Percentiles rank a stretch among this genome's conserved stretches.
Evolutionary conservation across 1,284 basidiomycete genomes (phyloP).

Genomic region (Ustilago nuda): DNA sequence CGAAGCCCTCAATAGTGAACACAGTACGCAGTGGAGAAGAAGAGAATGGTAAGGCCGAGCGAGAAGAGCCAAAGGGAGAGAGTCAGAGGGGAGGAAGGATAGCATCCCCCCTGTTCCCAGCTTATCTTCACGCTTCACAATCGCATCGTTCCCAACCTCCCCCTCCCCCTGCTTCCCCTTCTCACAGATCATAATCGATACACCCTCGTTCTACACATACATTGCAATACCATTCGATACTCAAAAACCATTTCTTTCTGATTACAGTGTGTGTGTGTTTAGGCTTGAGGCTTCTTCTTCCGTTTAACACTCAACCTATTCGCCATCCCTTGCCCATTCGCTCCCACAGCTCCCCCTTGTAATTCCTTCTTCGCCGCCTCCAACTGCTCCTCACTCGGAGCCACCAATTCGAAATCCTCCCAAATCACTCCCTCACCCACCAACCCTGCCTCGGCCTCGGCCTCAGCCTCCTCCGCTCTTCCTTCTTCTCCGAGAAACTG

Average conservation of each 20-base stretch:
- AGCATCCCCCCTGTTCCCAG: constrained; percentile 37
- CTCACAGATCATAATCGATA: neutral
- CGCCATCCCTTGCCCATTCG: constrained; percentile 3
- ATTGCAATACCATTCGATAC: neutral
- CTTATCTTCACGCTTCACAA: constrained; percentile 37
- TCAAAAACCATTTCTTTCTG: too few species aligned
- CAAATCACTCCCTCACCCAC: constrained; percentile 46
- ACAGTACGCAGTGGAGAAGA: neutral
- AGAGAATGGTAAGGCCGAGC: neutral
- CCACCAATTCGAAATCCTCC: constrained; percentile 31
- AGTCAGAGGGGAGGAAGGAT: constrained; percentile 27
- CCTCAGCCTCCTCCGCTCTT: constrained; percentile 7
- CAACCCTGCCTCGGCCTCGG: constrained; percentile 7
- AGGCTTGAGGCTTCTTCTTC: constrained; percentile 40
- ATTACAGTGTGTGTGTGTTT: neutral
- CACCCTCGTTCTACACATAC: neutral
- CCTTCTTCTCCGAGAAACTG: constrained; percentile 4
- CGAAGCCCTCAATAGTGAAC: neutral
- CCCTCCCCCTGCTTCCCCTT: neutral
- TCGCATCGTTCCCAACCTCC: constrained; percentile 13
- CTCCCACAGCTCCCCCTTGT: neutral
- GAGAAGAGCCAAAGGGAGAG: too few species aligned
- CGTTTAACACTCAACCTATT: constrained; percentile 51
- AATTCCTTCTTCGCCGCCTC: constrained; percentile 23
- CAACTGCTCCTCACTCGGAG: constrained; percentile 27